A percentile compares a stretch with the other conserved stretches of the same genome.
These are phyloP conservation scores for Hypoxylon trugodes DNA, from an alignment of 495 filamentous ascomycete genomes.

Conservation along the genomic window DNA sequence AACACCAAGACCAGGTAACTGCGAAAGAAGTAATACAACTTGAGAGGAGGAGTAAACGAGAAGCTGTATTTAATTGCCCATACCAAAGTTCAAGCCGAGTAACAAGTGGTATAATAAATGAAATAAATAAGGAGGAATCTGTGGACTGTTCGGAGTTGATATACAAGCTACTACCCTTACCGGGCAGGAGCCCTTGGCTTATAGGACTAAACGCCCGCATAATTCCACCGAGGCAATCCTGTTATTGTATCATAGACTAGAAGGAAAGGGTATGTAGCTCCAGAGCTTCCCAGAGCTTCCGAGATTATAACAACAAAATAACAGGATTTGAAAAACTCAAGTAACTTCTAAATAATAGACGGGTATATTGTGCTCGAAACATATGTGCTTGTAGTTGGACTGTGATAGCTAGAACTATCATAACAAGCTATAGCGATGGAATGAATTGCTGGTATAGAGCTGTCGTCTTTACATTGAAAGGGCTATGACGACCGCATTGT, in stretches of 20 bases:
- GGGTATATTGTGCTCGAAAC: background rate
- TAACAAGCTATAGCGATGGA: background rate
- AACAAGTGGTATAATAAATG: slow-evolving; percentile 16
- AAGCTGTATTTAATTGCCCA: slow-evolving; percentile 11
- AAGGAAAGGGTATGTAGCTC: too few species aligned
- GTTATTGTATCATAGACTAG: background rate
- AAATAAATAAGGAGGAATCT: background rate
- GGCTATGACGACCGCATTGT: background rate
- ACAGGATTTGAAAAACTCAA: background rate
- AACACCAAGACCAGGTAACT: slow-evolving; percentile 13
- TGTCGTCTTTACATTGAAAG: background rate
- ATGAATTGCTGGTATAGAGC: background rate
- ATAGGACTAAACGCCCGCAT: slow-evolving; percentile 18
- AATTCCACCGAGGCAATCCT: background rate
- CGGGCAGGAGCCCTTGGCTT: slow-evolving; percentile 11
- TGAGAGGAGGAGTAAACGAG: slow-evolving; percentile 29
- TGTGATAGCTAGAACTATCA: background rate
- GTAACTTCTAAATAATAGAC: background rate
- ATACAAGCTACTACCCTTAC: background rate
- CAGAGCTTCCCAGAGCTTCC: background rate
- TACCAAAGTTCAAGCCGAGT: slow-evolving; percentile 16
- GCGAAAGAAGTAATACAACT: slow-evolving; percentile 17
- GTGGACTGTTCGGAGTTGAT: slow-evolving; percentile 7
- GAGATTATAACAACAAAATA: background rate
- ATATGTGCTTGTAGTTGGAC: background rate